phyloP scores from a whole-genome alignment of 768 basidiomycete genomes.

The Kondoa subrosea region DNA sequence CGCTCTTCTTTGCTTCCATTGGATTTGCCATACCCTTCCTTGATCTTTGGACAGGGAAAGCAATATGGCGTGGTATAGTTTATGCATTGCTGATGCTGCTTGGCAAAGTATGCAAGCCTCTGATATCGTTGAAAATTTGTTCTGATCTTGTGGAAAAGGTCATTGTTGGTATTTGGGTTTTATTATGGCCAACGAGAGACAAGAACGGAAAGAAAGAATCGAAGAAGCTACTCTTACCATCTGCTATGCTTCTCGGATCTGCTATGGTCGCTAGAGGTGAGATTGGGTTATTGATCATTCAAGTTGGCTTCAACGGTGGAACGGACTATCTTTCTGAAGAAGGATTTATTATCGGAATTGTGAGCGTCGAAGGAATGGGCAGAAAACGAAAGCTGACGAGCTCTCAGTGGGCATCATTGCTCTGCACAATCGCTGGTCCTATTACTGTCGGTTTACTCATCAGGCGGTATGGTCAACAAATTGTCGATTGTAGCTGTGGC shows the following conservation, averaged over 20 bases:
- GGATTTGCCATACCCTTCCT: conserved; percentile 43
- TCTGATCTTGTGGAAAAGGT: background rate
- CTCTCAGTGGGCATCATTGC: background rate
- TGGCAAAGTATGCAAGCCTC: conserved; percentile 41
- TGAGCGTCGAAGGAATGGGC: background rate
- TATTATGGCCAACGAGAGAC: conserved; percentile 2
- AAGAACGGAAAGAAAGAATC: conserved; percentile 31
- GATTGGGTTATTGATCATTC: conserved; percentile 48
- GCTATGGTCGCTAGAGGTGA: conserved; percentile 55
- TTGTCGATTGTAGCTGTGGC: background rate
- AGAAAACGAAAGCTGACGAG: background rate
- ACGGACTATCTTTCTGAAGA: background rate
- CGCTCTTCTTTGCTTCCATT: conserved; percentile 52
- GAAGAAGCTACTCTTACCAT: conserved; percentile 25
- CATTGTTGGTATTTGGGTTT: background rate
- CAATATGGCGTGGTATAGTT: conserved; percentile 44
- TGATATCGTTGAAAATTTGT: conserved; percentile 31
- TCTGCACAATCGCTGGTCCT: background rate
- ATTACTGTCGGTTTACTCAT: background rate
- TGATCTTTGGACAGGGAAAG: conserved; percentile 32
- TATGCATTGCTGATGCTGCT: conserved; percentile 46
- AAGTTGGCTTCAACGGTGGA: conserved; percentile 26
- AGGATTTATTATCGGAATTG: background rate
- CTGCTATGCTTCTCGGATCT: conserved; percentile 39
- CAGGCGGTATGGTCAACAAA: background rate